phyloP scores from a whole-genome alignment of 305 asterid species.

The Fraxinus albicans region DNA sequence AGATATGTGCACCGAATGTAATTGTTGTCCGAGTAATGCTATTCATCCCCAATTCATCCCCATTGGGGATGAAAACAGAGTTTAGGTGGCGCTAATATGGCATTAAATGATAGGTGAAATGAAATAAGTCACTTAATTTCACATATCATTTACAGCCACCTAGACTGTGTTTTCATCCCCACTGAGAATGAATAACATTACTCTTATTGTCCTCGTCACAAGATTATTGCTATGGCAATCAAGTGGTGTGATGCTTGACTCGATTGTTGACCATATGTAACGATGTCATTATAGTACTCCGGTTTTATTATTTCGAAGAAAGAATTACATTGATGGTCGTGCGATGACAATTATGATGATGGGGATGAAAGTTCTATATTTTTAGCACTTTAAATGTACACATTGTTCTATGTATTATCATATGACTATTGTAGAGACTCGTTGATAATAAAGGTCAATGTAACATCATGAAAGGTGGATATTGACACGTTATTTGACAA shows the following conservation, averaged over 20 bases:
- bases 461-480: neutral
- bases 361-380: neutral
- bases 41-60: no score
- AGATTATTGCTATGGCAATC: neutral
- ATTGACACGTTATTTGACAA: neutral
- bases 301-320: neutral
- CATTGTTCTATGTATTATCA: no score
- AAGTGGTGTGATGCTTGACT: neutral
- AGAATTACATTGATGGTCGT: neutral
- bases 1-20: slow-evolving; percentile 19
- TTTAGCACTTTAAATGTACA: neutral
- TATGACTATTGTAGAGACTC: neutral
- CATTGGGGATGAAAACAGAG: no score
- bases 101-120: no score
- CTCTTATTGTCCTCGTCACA: neutral
- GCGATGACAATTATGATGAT: no score
- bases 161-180: no score
- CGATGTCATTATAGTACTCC: no score
- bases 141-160: no score
- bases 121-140: no score
- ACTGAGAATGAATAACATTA: no score
- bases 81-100: no score
- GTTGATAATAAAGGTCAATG: no score
- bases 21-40: neutral
- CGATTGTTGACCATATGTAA: neutral